Conservation (phyloP, 2,329 filamentous ascomycete genomes). For the Fusarium nelsonii region DNA sequence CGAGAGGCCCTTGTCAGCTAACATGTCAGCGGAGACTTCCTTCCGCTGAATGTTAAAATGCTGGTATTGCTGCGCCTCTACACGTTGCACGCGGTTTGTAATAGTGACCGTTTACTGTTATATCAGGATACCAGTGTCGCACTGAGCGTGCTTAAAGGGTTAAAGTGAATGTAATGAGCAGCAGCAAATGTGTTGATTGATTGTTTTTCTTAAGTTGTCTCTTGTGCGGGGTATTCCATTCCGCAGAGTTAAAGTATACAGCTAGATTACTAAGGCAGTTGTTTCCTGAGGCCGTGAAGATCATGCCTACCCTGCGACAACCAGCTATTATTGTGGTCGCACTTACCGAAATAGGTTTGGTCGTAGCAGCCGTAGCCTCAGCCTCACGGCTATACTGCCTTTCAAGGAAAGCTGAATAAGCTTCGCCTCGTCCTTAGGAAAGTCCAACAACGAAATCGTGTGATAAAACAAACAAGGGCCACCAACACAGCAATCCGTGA, state of each 20-base stretch:
- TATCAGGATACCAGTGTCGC: not conserved
- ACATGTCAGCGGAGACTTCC: not conserved
- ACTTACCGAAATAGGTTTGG: not conserved
- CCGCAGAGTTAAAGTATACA: conserved; percentile 1
- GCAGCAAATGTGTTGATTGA: conserved; percentile 8
- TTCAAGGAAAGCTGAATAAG: not conserved
- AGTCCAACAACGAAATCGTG: not conserved
- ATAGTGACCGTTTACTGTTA: not conserved
- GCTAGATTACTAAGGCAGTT: not conserved
- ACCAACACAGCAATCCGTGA: not conserved
- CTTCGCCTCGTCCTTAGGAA: not conserved
- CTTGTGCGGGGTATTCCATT: no score
- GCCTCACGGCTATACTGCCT: not conserved
- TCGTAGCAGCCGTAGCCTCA: not conserved
- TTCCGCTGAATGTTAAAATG: not conserved
- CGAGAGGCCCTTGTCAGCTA: not conserved
- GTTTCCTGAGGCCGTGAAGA: not conserved
- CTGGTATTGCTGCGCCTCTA: not conserved
- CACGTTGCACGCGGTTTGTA: not conserved
- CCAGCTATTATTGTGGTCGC: not conserved
- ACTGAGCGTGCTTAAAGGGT: conserved; percentile 6
- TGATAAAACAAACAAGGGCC: not conserved
- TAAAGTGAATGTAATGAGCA: conserved; percentile 8
- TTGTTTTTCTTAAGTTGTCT: not conserved
- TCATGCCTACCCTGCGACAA: no score